Percentiles rank a stretch among this genome's conserved stretches.
These are phyloP conservation scores for Calonectria montana DNA, from an alignment of 2,329 filamentous ascomycete genomes.

Conservation along the genomic window DNA sequence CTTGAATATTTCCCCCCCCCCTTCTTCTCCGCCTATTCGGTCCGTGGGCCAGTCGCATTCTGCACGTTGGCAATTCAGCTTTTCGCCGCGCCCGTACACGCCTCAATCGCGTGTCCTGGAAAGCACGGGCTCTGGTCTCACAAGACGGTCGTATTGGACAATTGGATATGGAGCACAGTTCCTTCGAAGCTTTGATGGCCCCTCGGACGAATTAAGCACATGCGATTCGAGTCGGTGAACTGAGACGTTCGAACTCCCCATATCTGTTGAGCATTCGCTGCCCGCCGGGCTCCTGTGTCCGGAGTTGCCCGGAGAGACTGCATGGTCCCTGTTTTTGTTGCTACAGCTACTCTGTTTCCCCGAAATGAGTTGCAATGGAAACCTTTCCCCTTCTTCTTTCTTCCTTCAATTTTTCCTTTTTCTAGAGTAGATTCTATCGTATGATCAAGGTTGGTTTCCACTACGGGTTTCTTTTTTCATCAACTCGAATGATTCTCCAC, in stretches of 20 bases:
- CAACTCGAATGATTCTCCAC: slow-evolving; percentile 8
- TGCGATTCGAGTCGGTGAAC: slow-evolving; percentile 10
- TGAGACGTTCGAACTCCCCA: slow-evolving; percentile 11
- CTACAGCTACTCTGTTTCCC: background rate
- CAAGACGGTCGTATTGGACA: background rate
- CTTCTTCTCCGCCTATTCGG: background rate
- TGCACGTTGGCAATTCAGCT: background rate
- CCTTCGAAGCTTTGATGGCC: background rate
- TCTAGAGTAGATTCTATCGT: slow-evolving; percentile 3
- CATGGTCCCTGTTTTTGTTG: background rate
- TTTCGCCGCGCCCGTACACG: background rate
- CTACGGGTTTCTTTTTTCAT: background rate
- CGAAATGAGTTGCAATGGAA: background rate
- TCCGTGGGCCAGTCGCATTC: slow-evolving; percentile 8
- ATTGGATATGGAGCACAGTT: background rate
- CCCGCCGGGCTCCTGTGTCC: slow-evolving; percentile 21
- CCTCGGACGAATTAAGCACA: background rate
- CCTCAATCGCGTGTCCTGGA: background rate
- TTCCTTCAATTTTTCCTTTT: background rate
- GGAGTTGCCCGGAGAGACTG: slow-evolving; percentile 14
- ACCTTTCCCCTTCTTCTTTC: background rate
- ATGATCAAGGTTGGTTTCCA: background rate
- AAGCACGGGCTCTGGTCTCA: background rate
- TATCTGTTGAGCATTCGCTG: slow-evolving; percentile 4
- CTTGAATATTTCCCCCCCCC: background rate